A percentile compares a stretch with the other conserved stretches of the same genome.
phyloP scores from a whole-genome alignment of 2,329 filamentous ascomycete genomes.

The Teratosphaeriaceae sp. region DNA sequence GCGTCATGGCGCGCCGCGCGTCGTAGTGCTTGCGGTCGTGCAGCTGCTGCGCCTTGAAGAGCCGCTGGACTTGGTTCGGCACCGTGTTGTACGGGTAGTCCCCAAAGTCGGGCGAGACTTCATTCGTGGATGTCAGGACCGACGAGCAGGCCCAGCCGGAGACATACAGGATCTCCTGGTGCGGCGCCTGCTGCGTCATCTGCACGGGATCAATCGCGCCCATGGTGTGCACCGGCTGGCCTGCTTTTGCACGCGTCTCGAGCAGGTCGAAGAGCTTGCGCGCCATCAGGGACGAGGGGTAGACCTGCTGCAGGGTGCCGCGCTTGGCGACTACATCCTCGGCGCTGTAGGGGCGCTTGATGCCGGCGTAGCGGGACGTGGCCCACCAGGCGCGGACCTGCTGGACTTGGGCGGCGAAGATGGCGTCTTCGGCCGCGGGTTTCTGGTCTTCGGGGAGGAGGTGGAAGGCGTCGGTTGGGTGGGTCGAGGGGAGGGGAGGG shows the following conservation, averaged over 20 bases:
- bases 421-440: conserved; percentile 66
- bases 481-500: conserved; percentile 54
- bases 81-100: conserved; percentile 99
- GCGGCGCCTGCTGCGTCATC: conserved; percentile 95
- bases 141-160: conserved; percentile 98
- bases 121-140: conserved; percentile 86
- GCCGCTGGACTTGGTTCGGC: conserved; percentile 91
- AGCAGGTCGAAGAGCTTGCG: conserved; percentile 89
- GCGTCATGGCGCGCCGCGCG: conserved; percentile 65
- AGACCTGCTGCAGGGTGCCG: conserved; percentile 77
- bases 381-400: conserved; percentile 90
- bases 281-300: conserved; percentile 91
- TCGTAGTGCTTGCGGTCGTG: conserved; percentile 97
- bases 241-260: conserved; percentile 66
- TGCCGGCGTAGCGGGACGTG: conserved; percentile 74
- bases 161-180: conserved; percentile 93
- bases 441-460: conserved; percentile 73
- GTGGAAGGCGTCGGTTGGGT: conserved; percentile 75
- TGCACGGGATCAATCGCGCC: conserved; percentile 98
- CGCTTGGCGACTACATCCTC: conserved; percentile 91
- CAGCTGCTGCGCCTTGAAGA: conserved; percentile 94
- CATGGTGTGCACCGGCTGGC: conserved; percentile 92
- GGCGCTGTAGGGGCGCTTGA: conserved; percentile 85
- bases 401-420: conserved; percentile 76
- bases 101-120: conserved; percentile 95